Base-by-base conservation (phyloP, 768 basidiomycete genomes). In the Russula sp. region DNA sequence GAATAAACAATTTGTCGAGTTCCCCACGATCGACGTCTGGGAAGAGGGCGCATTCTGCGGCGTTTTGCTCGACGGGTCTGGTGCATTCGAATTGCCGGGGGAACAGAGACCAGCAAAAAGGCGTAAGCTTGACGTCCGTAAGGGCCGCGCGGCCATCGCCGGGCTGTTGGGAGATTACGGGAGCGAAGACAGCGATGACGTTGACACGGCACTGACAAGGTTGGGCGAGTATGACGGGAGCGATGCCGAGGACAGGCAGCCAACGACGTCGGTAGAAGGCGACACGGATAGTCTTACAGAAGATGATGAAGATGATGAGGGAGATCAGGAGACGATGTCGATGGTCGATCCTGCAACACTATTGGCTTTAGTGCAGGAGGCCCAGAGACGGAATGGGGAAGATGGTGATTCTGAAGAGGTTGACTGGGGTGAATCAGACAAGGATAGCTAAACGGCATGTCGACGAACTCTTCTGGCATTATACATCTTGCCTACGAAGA, bases 1-100 rank as follows among this genome's bases (percentile, higher is more conserved):
- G 40, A 74, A 83, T 55, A 88, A 83, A 48, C 77, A 82, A 34
- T 93, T 94, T 72, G 80, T 89, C 37, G 94, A 96, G 72, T 96
- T 83, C 70, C 94, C 94, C 7, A 86, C 85, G 1, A 83, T 96
- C 50, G 87, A 93, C 59, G 73, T 95, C 6, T 87, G 86, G 78
- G 83, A 87, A 52, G 81, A 75, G 27, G 76, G 71, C 20, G 74
- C 84, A 35, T 94, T 91, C 73, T 74, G 73, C 8, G 87, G 84
- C 7, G 76, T 76, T 9, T 69, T 91, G n/a, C 76, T 88, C 16
- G 81, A 88, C 61, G 77, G 78, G 48, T 71, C 78, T 52, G 85
- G 85, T 2, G 66, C 75, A 5, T 69, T 82, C 40, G 76, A 77
- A 34, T 68, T 69, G 45, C 70, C 71, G 59, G 71, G 44, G 68